Base-by-base conservation (phyloP, 768 basidiomycete genomes). In the Rhizopogon rudus region DNA sequence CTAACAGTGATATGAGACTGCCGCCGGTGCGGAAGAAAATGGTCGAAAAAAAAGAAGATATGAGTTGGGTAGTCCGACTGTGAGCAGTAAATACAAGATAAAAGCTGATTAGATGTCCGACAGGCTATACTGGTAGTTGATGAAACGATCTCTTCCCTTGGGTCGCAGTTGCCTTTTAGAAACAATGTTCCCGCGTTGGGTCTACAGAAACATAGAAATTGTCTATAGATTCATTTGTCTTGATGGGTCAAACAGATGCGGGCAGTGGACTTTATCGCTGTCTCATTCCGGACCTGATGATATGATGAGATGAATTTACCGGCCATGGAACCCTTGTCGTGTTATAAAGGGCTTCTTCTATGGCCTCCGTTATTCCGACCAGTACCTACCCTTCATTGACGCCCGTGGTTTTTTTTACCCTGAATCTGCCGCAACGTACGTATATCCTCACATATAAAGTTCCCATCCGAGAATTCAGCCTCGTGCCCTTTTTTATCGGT, bases 361-460 rank as follows among this genome's bases (percentile, higher is more conserved):
- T 68, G 61, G 67, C 61, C 51, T 66, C 57, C 66, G 54, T 57
- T 52, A 55, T 70, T 60, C 66, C 60, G 66, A 61, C 55, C 55
- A 25, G 4, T 54, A 16, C 5, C 31, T 54, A 16, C 5, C 31
- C 6, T 41, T 64, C 63, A 60, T 60, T 57, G 63, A 65, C 63
- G 61, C 63, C 59, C 64, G 64, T 65, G 60, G 62, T 58, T 63
- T 46, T 61, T 58, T 63, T 46, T 61, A 65, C 67, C 65, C 67
- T 69, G 54, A 65, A 65, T 70, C 65, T 67, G 61, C 69, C 69
- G 65, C 67, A 3, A 25, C 22, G 69, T 68, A 67, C 69, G 67
- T 69, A 60, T 61, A 49, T 56, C 35, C 53, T 60, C 65, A 59
- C 59, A 57, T 68, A 68, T 70, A 68, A 71, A 68, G 64, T 54